A percentile compares a stretch with the other conserved stretches of the same genome.
phyloP scores from a whole-genome alignment of 768 basidiomycete genomes.

The Tulasnella sp. region DNA sequence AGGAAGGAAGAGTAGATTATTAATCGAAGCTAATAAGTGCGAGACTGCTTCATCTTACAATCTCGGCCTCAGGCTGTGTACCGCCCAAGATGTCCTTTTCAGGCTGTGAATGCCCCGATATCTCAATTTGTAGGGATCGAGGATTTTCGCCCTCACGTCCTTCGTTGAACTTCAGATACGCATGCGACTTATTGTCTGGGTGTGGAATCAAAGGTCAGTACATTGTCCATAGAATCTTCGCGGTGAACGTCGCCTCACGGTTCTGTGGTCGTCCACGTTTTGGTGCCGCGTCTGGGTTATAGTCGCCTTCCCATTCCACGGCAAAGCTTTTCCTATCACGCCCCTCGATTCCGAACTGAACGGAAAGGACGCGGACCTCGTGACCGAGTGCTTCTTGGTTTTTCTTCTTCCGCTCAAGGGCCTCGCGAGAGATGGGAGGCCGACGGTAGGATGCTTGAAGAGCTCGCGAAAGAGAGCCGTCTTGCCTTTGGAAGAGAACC shows the following conservation, averaged over 20 bases:
- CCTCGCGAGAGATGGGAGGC: background rate
- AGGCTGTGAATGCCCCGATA: background rate
- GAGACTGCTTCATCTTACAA: background rate
- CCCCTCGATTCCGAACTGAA: conserved; percentile 54
- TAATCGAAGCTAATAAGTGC: background rate
- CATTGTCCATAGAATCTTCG: conserved; percentile 32
- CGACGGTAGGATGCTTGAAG: background rate
- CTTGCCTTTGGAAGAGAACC: background rate
- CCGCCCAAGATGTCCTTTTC: too few species aligned
- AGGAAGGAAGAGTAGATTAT: background rate
- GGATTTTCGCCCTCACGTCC: conserved; percentile 9
- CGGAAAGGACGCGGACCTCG: conserved; percentile 46
- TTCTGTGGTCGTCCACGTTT: conserved; percentile 61
- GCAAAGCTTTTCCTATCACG: conserved; percentile 42
- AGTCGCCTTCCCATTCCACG: conserved; percentile 58
- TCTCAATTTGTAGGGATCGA: background rate
- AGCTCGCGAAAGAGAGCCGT: background rate
- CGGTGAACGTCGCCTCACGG: conserved; percentile 42
- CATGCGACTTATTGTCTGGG: background rate
- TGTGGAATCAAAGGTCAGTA: background rate
- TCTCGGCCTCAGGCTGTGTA: too few species aligned
- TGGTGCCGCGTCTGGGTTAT: conserved; percentile 36
- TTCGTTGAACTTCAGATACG: conserved; percentile 14
- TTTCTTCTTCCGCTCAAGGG: conserved; percentile 21
- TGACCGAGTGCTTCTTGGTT: conserved; percentile 41